Base-by-base conservation (phyloP, 73 alveolate species). In the Paramecium sexaurelia region DNA sequence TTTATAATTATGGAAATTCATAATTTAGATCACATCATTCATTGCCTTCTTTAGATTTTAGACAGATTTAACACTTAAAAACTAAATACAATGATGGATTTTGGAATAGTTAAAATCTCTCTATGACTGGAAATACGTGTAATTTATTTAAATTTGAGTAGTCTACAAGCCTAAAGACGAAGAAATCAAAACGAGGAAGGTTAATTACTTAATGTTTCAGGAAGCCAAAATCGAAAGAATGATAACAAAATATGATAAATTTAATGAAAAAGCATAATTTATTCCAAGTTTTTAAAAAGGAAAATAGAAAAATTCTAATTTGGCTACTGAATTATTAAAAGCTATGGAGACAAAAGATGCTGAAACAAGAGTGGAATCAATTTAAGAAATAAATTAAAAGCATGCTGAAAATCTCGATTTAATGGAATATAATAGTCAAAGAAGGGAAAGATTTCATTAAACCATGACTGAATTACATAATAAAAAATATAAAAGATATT, bases 141-240 rank as follows among this genome's bases (percentile, higher is more conserved):
- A 61, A 26, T 10, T 11, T 71, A 37, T 32, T 29, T 61, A 9
- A 4, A 61, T 71, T 19, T 37, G 43, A 66, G 37, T 71, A 71
- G 86, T 71, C 56, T 71, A 11, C 43, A 71, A 71, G 86, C 86
- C 57, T 40, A 71, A 71, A 71, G 86, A 71, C 32, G 91, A 82
- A 1, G 91, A 82, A 45, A 20, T 20, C 91, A 82, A 82, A 41
- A 41, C 91, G 29, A 22, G 85, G 17, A 82, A 82, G 41, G 35
- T 82, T 47, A 85, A 55, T 55, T 85, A 85, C 40, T 8, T 85
- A 24, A 19, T 85, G 29, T 85, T 85, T 61, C 20, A 85, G 20
- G 92, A 85, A 24, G 85, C 92, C 0, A 85, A 85, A 55, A 51
- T 85, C 0, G 92, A 85, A 22, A 85, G 92, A 55, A 85, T 85